phyloP scores from a whole-genome alignment of 108 stramenopile genomes.

The Poteriospumella lacustris region DNA sequence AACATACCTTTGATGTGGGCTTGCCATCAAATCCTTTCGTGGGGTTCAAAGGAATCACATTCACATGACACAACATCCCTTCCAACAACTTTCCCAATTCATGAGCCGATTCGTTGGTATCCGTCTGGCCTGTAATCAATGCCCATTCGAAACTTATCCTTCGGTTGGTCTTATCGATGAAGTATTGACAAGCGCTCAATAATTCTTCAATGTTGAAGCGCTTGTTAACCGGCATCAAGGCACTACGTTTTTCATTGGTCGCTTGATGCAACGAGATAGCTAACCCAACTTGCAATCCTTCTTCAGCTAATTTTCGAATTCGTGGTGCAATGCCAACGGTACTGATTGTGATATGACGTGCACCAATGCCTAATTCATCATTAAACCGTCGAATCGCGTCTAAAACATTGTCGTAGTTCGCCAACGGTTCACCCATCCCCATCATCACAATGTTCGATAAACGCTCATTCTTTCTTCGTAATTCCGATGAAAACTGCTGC shows the following conservation, averaged over 20 bases:
- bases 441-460: slow-evolving; percentile 90
- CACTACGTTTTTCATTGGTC: slow-evolving; percentile 72
- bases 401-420: slow-evolving; percentile 84
- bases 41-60: slow-evolving; percentile 92
- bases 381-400: slow-evolving; percentile 74
- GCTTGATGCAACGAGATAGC: slow-evolving; percentile 85
- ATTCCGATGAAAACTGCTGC: slow-evolving; percentile 62
- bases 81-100: slow-evolving; percentile 60
- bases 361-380: slow-evolving; percentile 80
- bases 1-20: slow-evolving; percentile 48
- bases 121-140: slow-evolving; percentile 82
- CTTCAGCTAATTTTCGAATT: slow-evolving; percentile 43
- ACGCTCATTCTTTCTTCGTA: slow-evolving; percentile 55
- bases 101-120: slow-evolving; percentile 66
- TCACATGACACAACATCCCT: slow-evolving; percentile 68
- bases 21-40: slow-evolving; percentile 72
- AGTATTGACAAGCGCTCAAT: slow-evolving; percentile 70
- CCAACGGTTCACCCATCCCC: slow-evolving; percentile 88
- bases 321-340: slow-evolving; percentile 67
- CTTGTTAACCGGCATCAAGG: slow-evolving; percentile 78
- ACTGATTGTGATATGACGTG: slow-evolving; percentile 79
- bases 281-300: slow-evolving; percentile 67
- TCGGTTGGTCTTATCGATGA: slow-evolving; percentile 63
- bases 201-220: slow-evolving; percentile 76
- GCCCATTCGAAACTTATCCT: slow-evolving; percentile 95